These are phyloP conservation scores for Musa troglodytarum DNA, from an alignment of 176 grass and related monocot species.

Conservation along the genomic window DNA sequence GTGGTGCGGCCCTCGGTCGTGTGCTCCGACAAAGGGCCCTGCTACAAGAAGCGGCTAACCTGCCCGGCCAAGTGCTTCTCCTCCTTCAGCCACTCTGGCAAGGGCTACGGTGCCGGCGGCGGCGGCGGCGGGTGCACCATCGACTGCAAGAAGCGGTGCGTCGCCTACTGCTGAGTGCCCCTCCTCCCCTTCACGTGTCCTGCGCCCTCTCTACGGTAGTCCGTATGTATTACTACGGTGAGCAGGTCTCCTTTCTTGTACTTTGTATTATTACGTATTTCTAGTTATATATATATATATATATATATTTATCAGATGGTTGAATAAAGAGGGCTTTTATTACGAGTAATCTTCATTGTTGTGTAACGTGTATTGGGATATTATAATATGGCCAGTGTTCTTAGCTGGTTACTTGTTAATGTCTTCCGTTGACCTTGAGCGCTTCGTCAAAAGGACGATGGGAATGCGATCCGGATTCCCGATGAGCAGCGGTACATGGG, in stretches of 20 bases:
- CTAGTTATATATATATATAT: neutral
- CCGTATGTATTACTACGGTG: neutral
- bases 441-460: too few relatives aligned
- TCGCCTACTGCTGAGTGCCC: slow-evolving; percentile 44
- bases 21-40: slow-evolving; percentile 70
- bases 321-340: neutral
- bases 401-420: too few relatives aligned
- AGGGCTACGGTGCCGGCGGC: slow-evolving; percentile 58
- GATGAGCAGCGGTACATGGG: too few relatives aligned
- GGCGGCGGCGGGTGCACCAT: slow-evolving; percentile 84
- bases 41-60: slow-evolving; percentile 57
- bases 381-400: too few relatives aligned
- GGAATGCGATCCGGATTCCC: too few relatives aligned
- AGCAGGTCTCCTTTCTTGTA: too few relatives aligned
- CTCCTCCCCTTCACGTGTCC: neutral
- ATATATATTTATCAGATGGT: neutral
- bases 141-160: slow-evolving; percentile 91
- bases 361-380: too few relatives aligned
- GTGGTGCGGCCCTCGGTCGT: slow-evolving; percentile 46
- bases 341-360: too few relatives aligned
- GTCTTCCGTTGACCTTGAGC: too few relatives aligned
- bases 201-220: neutral
- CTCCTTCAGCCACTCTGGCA: slow-evolving; percentile 67
- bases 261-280: neutral
- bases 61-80: slow-evolving; percentile 78